Evolutionary conservation across 202 grass and related monocot genomes (phyloP).

Genomic region (Bolboschoenoplectus hybrid): DNA sequence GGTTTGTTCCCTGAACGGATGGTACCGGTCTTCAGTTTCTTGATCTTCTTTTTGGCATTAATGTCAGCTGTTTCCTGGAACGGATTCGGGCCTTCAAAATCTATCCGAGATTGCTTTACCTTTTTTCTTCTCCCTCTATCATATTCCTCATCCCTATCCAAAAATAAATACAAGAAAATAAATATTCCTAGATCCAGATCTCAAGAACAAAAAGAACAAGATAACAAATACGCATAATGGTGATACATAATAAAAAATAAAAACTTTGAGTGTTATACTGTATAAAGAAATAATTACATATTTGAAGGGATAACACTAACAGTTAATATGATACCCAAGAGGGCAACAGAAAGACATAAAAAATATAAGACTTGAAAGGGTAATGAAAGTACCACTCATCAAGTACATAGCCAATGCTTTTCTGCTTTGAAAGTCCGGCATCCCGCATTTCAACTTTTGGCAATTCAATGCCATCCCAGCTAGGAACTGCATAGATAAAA

Average conservation of each 20-base stretch:
- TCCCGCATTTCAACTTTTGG: slow-evolving; percentile 39
- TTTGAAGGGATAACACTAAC: background rate
- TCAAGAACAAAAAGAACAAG: background rate
- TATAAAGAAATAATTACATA: background rate
- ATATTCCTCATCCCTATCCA: slow-evolving; percentile 67
- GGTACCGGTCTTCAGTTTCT: slow-evolving; percentile 43
- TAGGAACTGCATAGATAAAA: slow-evolving; percentile 52
- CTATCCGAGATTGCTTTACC: slow-evolving; percentile 43
- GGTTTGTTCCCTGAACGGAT: slow-evolving; percentile 50
- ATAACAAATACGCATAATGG: background rate
- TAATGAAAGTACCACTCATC: slow-evolving; percentile 58
- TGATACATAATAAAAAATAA: background rate
- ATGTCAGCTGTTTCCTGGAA: slow-evolving; percentile 59
- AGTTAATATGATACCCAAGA: background rate
- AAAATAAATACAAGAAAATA: slow-evolving; percentile 8
- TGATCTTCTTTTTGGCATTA: slow-evolving; percentile 50
- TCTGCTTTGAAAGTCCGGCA: slow-evolving; percentile 29
- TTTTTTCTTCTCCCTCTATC: slow-evolving; percentile 68
- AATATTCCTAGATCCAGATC: background rate
- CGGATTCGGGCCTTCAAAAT: slow-evolving; percentile 54
- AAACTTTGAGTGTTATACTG: background rate
- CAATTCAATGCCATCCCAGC: slow-evolving; percentile 49
- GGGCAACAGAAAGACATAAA: background rate
- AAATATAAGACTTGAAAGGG: slow-evolving; percentile 18
- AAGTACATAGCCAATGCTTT: slow-evolving; percentile 68